These are phyloP conservation scores for Fraxinus americana DNA, from an alignment of 257 asterid species.

Conservation along the genomic window DNA sequence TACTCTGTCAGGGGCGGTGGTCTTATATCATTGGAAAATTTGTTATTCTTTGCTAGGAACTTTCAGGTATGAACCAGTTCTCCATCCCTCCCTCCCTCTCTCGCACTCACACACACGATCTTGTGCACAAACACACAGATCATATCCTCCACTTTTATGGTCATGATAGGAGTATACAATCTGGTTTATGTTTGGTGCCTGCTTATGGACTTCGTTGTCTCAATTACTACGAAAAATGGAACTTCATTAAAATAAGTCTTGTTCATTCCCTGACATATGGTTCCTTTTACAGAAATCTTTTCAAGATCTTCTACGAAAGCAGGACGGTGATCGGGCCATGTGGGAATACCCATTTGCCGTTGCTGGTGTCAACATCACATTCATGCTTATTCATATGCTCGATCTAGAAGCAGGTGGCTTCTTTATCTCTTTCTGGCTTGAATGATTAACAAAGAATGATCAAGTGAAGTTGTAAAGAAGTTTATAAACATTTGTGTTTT, in stretches of 20 bases:
- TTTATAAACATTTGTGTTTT: background rate
- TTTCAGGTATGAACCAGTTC: slow-evolving; percentile 69
- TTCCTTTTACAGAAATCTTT: slow-evolving; percentile 68
- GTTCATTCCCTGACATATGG: background rate
- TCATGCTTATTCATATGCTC: slow-evolving; percentile 99
- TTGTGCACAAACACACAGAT: background rate
- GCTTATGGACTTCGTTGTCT: background rate
- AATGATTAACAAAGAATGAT: background rate
- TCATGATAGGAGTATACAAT: background rate
- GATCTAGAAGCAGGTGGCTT: slow-evolving; percentile 90
- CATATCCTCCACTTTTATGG: background rate
- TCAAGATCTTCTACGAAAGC: slow-evolving; percentile 94
- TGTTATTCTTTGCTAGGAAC: slow-evolving; percentile 79
- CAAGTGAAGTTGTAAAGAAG: background rate
- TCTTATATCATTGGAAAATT: slow-evolving; percentile 90
- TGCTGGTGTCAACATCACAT: slow-evolving; percentile 98
- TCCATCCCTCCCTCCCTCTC: background rate
- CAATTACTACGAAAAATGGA: background rate
- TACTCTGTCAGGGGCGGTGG: slow-evolving; percentile 87
- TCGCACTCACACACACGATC: background rate
- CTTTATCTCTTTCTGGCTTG: background rate
- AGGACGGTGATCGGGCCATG: slow-evolving; percentile 90
- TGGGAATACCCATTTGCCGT: slow-evolving; percentile 99
- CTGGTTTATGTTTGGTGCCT: slow-evolving; percentile 6
- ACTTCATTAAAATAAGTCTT: background rate